These are phyloP conservation scores for Quambalaria eucalypti DNA, from an alignment of 1,284 basidiomycete species.

Conservation along the genomic window DNA sequence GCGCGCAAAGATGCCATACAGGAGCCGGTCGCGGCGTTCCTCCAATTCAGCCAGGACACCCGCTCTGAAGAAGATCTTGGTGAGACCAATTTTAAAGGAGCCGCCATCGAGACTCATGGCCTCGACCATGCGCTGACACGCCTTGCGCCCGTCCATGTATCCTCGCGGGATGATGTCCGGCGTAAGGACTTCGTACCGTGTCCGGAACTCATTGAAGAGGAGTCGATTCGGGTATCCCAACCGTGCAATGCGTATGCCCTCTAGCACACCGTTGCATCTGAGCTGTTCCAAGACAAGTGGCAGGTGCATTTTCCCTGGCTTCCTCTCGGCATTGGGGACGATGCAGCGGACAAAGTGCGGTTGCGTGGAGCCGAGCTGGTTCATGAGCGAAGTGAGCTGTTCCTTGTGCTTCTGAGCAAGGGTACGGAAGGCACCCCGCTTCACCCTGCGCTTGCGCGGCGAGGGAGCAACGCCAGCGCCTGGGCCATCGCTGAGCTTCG, in stretches of 20 bases:
- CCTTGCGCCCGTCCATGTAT: constrained; percentile 94
- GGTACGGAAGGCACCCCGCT: constrained; percentile 94
- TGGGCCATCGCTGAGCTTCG: constrained; percentile 11
- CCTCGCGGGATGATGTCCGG: constrained; percentile 83
- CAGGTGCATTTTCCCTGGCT: constrained; percentile 81
- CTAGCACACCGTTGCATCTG: constrained; percentile 95
- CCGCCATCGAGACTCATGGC: constrained; percentile 76
- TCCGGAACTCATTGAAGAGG: constrained; percentile 92
- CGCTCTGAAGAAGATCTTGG: constrained; percentile 99
- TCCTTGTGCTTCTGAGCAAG: constrained; percentile 94
- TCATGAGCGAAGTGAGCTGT: constrained; percentile 84
- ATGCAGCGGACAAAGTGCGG: constrained; percentile 98
- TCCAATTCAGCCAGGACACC: constrained; percentile 96
- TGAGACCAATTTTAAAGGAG: constrained; percentile 83
- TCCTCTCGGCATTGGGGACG: constrained; percentile 87
- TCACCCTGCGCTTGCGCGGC: constrained; percentile 60
- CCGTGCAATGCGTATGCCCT: constrained; percentile 95
- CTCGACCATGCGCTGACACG: constrained; percentile 84
- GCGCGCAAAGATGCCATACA: constrained; percentile 81
- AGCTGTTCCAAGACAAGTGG: constrained; percentile 93
- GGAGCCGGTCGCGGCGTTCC: constrained; percentile 74
- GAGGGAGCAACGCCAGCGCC: constrained; percentile 18
- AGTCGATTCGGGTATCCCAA: constrained; percentile 94
- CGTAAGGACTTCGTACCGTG: constrained; percentile 90
- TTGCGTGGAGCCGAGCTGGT: constrained; percentile 82